Evolutionary conservation across 2,329 filamentous ascomycete genomes (phyloP).

Genomic region (Ophiostoma angusticollis): DNA sequence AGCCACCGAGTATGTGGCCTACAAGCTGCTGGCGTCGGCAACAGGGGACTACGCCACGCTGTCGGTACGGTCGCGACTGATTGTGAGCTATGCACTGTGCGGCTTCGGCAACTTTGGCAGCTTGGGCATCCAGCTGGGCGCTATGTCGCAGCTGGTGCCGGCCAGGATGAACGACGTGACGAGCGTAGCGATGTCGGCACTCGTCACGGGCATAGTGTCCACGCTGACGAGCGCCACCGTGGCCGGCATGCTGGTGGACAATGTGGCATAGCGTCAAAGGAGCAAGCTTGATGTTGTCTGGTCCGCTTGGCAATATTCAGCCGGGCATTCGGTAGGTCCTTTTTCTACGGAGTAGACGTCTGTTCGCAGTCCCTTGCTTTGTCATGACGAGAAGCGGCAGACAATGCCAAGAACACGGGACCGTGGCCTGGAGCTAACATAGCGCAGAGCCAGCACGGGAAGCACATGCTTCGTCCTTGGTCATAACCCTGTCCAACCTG

Average conservation of each 20-base stretch:
- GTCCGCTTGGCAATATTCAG: no score
- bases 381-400: no score
- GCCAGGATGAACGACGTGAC: constrained; percentile 62
- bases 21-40: constrained; percentile 33
- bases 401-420: no score
- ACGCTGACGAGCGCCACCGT: constrained; percentile 69
- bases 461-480: no score
- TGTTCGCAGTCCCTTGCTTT: no score
- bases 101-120: constrained; percentile 79
- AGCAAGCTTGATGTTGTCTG: background rate
- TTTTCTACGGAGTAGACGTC: no score
- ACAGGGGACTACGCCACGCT: constrained; percentile 44
- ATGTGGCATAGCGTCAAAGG: constrained; percentile 15
- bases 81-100: constrained; percentile 77
- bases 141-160: constrained; percentile 69
- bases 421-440: no score
- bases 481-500: no score
- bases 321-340: no score
- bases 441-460: no score
- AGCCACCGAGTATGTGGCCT: constrained; percentile 69
- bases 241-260: constrained; percentile 58
- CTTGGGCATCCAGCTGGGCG: constrained; percentile 80
- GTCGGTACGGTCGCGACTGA: constrained; percentile 59
- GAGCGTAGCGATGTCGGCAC: constrained; percentile 60
- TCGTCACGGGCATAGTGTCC: constrained; percentile 64